A percentile compares a stretch with the other conserved stretches of the same genome.
Conservation (phyloP, 257 asterid species). For the Jacaranda mimosifolia region DNA sequence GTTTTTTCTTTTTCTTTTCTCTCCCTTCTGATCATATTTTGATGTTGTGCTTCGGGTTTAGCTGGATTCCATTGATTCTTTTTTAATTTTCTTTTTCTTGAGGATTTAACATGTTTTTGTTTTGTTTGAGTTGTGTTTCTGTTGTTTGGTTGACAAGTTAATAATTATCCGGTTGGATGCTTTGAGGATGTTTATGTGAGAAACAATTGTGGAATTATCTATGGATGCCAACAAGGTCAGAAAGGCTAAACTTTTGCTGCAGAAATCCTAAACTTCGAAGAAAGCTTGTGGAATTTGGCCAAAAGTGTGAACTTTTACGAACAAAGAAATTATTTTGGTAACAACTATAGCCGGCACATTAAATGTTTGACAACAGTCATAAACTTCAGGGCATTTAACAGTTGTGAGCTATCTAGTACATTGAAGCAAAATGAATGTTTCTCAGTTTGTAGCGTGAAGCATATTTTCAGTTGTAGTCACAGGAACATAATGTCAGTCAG, state of each 20-base stretch:
- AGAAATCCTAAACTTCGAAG: not conserved
- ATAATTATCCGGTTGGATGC: conserved; percentile 9
- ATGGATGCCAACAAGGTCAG: not conserved
- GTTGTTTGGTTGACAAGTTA: conserved; percentile 10
- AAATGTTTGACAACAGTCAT: not conserved
- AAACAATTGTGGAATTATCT: not conserved
- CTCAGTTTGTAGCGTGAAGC: conserved; percentile 16
- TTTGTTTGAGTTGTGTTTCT: conserved; percentile 2
- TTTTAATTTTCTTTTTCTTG: not conserved
- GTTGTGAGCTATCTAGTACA: conserved; percentile 8
- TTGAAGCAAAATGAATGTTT: not conserved
- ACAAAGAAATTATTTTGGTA: not conserved
- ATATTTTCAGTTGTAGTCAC: not conserved
- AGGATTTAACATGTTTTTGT: conserved; percentile 14
- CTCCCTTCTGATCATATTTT: not conserved
- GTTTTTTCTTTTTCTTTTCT: not conserved
- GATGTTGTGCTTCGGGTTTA: not conserved
- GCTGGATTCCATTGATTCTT: not conserved
- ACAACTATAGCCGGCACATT: not conserved
- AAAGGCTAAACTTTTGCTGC: not conserved
- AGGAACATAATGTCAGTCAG: not conserved
- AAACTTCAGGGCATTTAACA: not conserved
- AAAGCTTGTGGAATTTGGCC: conserved; percentile 5
- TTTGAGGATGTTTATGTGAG: conserved; percentile 25
- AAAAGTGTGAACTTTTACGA: not conserved